Base-by-base conservation (phyloP, 805 yeast genomes). In the Schwanniomyces vanrijiae region DNA sequence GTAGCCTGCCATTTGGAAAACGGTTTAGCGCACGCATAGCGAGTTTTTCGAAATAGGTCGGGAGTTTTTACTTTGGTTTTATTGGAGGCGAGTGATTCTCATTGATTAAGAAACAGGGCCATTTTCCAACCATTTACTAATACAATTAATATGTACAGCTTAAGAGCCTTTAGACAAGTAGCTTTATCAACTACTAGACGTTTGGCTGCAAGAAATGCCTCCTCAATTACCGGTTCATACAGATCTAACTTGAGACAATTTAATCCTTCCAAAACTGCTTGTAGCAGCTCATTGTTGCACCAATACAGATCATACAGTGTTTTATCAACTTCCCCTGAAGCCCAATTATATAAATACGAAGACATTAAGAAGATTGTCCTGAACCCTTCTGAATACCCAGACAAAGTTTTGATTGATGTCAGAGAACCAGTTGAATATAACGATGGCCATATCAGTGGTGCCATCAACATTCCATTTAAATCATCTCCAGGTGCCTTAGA, bases 401-500 rank as follows among this genome's bases (percentile, higher is more conserved):
- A 71, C 13, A 68, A 77, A 31, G 75, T 89, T 37, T 68, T 92
- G 33, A 83, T 92, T 20, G 99, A 92, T 62, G 97, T 89, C 18
- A 83, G 99, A 64, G 98, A 92, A 72, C 97, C 97, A 5, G 77
- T 74, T 21, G 99, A 92, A 69, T 77, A 70, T 59, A 70, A 69
- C 33, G 81, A 73, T 41, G 96, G 96, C 37, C 83, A 80, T 61
- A 86, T 92, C 56, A 97, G 97, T 24, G 78, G 81, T 11, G 85
- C 98, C 5, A 67, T 91, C 47, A 94, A 94, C 62, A 79, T 92
- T 48, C 98, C 99, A 16, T 85, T 83, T 70, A 90, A 90, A 61
- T 82, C 94, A 4, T 81, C 91, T 10, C 98, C 98, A 0, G 96
- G 96, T 18, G 98, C 98, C 0, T 75, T 92, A 50, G 90, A 88